These are phyloP conservation scores for Colletotrichum caudatum DNA, from an alignment of 2,329 filamentous ascomycete genomes.

Conservation along the genomic window DNA sequence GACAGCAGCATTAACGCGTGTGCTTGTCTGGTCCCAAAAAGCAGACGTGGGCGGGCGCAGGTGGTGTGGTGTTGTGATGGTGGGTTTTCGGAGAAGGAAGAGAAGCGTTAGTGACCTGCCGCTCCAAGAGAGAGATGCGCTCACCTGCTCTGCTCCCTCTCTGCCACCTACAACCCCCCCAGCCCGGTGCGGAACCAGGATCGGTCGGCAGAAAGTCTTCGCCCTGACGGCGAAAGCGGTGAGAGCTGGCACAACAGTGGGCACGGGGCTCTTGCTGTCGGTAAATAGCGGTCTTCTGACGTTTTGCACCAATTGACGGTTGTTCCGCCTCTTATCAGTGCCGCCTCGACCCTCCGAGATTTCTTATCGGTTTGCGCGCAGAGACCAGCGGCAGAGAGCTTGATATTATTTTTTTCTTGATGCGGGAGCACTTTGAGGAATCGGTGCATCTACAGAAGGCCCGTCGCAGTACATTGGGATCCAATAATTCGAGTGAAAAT, in stretches of 20 bases:
- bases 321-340: constrained; percentile 38
- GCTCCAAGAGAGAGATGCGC: constrained; percentile 42
- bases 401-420: constrained; percentile 34
- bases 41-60: constrained; percentile 28
- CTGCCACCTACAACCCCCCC: constrained; percentile 31
- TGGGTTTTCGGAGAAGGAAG: constrained; percentile 42
- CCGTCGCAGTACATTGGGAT: constrained; percentile 24
- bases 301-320: constrained; percentile 37
- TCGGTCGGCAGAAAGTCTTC: constrained; percentile 43
- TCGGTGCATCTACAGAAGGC: constrained; percentile 33
- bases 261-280: constrained; percentile 39
- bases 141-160: constrained; percentile 42
- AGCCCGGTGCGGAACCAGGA: constrained; percentile 40
- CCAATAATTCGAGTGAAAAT: background rate
- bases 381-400: constrained; percentile 31
- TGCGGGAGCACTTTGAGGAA: constrained; percentile 16
- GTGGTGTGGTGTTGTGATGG: constrained; percentile 41
- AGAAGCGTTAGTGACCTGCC: constrained; percentile 43
- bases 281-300: constrained; percentile 39
- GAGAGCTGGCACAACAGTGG: constrained; percentile 40
- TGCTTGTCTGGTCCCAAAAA: constrained; percentile 23
- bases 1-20: constrained; percentile 38
- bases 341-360: background rate
- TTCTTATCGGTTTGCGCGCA: constrained; percentile 7
- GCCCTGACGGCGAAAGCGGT: constrained; percentile 41